Evolutionary conservation across 2,329 filamentous ascomycete species (phyloP), one percentile per base, ranked within the genome.

Genomic region (Alternaria brassicicola): DNA sequence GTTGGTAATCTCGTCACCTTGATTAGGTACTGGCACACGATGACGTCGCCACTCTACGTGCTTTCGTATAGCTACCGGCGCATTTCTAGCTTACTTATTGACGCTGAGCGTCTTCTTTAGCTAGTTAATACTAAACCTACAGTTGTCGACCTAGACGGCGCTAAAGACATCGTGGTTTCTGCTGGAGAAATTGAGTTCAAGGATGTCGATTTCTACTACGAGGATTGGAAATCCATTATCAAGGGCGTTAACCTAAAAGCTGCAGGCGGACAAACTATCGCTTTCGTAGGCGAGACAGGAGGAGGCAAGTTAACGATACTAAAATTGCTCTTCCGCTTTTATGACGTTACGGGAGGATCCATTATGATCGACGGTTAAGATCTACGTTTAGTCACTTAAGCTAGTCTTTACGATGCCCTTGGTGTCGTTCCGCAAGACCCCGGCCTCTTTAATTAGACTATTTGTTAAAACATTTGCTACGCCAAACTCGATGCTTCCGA

Each of bases 391-490:
- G 81, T 90, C 2, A 86, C 83, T 0, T 78, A 88, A 15, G 78
- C 81, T 54, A 86, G 83, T 42, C 77, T 90, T 2, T 82, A 87
- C 12, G 81, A 85, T 17, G 78, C 80, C 3, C 81, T 90, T 23
- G 87, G 87, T 19, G 80, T 89, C 10, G 88, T 90, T 0, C 88
- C 88, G 3, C 86, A 91, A 72, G 85, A 88, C 59, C 84, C 87
- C 0, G 78, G 83, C 0, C 77, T 90, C 8, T 90, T 90, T 78
- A 88, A 89, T 68, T 81, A 83, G 30, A 84, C 85, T 1, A 83
- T 90, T 38, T 81, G 87, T 69, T 83, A 89, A n/a, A 91, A 90
- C 66, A 78, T 91, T 23, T 82, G 82, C 2, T 90, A 90, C 71
- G 86, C 86, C 2, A 82, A 83, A 8, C 82, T 85, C 2, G 80